A percentile compares a stretch with the other conserved stretches of the same genome.
phyloP scores from a whole-genome alignment of 331 rosid genomes.

The Cucumis variabilis region DNA sequence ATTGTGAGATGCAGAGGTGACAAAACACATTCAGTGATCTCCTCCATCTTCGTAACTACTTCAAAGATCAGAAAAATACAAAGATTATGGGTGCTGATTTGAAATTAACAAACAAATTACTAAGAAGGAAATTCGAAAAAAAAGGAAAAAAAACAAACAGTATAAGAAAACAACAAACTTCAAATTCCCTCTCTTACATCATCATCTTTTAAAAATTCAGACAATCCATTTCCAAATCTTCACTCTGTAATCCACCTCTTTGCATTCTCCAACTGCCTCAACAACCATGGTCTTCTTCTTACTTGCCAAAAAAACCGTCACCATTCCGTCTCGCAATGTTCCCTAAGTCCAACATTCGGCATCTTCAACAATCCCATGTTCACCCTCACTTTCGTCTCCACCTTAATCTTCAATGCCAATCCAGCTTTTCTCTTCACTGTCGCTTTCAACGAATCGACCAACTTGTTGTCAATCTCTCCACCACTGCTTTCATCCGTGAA shows the following conservation, averaged over 20 bases:
- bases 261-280: conserved; percentile 58
- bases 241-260: conserved; percentile 63
- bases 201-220: conserved; percentile 33
- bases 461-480: conserved; percentile 39
- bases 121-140: too few species aligned
- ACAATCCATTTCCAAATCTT: conserved; percentile 98
- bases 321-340: conserved; percentile 73
- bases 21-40: too few species aligned
- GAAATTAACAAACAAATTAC: too few species aligned
- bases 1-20: too few species aligned
- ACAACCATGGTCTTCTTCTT: conserved; percentile 60
- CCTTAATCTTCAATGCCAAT: conserved; percentile 52
- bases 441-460: conserved; percentile 45
- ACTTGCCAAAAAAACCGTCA: conserved; percentile 55
- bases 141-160: too few species aligned
- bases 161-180: too few species aligned
- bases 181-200: not conserved
- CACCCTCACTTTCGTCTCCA: conserved; percentile 77
- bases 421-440: conserved; percentile 58
- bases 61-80: too few species aligned
- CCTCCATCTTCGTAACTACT: too few species aligned
- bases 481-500: conserved; percentile 40
- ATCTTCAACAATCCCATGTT: conserved; percentile 62
- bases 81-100: too few species aligned
- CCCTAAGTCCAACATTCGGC: conserved; percentile 63